Percentiles rank a stretch among this genome's conserved stretches.
phyloP scores from a whole-genome alignment of 2,329 filamentous ascomycete genomes.

The Pyricularia pennisetigena region DNA sequence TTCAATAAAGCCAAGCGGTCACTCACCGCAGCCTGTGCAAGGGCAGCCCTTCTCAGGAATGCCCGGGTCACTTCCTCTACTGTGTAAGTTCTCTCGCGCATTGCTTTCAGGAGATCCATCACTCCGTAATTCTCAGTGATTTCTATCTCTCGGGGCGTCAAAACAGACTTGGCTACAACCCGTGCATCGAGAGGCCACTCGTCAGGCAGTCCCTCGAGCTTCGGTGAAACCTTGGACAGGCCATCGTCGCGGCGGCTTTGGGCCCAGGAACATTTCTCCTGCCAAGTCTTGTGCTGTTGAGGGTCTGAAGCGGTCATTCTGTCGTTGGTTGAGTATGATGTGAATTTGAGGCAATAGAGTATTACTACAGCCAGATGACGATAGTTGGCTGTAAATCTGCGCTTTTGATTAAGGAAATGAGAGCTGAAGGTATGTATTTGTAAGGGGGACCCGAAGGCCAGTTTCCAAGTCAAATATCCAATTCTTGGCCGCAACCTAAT shows the following conservation, averaged over 20 bases:
- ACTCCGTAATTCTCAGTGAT: slow-evolving; percentile 7
- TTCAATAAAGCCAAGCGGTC: neutral
- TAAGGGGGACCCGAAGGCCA: neutral
- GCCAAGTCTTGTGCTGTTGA: slow-evolving; percentile 1
- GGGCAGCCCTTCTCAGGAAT: slow-evolving; percentile 8
- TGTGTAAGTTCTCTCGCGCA: slow-evolving; percentile 5
- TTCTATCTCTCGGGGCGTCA: slow-evolving; percentile 7
- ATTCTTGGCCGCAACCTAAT: neutral
- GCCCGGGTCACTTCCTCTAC: slow-evolving; percentile 9
- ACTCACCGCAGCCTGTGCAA: slow-evolving; percentile 8
- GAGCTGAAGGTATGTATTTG: neutral
- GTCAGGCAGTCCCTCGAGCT: slow-evolving; percentile 6
- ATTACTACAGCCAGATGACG: neutral
- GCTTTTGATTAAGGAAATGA: neutral
- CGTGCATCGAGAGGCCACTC: slow-evolving; percentile 5
- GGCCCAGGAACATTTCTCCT: slow-evolving; percentile 1
- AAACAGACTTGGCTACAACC: slow-evolving; percentile 3
- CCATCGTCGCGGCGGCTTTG: neutral
- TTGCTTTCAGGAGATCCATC: neutral
- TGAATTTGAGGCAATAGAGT: neutral
- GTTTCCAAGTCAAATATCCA: neutral
- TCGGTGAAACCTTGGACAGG: slow-evolving; percentile 6
- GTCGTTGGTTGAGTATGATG: neutral
- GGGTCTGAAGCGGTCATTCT: neutral
- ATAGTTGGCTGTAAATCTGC: neutral